These are phyloP conservation scores for Fusarium compactum DNA, from an alignment of 2,329 filamentous ascomycete species.

Conservation along the genomic window DNA sequence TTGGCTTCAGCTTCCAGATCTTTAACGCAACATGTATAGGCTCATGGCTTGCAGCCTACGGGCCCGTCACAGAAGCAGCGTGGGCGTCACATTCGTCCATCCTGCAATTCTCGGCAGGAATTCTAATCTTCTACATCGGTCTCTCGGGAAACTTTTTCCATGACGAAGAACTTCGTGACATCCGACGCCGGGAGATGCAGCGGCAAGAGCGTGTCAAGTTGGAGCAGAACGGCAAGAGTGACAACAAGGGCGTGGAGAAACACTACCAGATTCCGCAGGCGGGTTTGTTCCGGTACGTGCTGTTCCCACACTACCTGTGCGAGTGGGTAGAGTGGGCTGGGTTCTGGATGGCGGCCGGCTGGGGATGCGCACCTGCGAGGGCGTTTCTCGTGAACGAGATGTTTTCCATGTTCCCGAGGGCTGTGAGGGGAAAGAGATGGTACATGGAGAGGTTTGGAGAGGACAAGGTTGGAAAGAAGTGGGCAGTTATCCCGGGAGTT, in stretches of 20 bases:
- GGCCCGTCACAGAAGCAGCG: constrained; percentile 69
- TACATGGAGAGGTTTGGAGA: constrained; percentile 89
- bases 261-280: constrained; percentile 88
- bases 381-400: constrained; percentile 89
- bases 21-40: constrained; percentile 83
- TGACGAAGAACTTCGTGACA: constrained; percentile 89
- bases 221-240: constrained; percentile 47
- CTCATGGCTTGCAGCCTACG: constrained; percentile 85
- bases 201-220: constrained; percentile 60
- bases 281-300: constrained; percentile 83
- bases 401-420: constrained; percentile 88
- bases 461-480: constrained; percentile 79
- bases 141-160: constrained; percentile 87
- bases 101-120: constrained; percentile 69
- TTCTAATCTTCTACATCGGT: constrained; percentile 80
- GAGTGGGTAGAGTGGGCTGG: constrained; percentile 98
- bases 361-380: constrained; percentile 78
- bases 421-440: constrained; percentile 84
- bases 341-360: constrained; percentile 81
- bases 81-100: constrained; percentile 59
- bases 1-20: constrained; percentile 80
- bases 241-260: constrained; percentile 65
- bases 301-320: constrained; percentile 94
- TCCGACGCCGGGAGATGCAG: constrained; percentile 76
- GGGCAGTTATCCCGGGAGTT: constrained; percentile 74